phyloP scores from a whole-genome alignment of 352 stramenopile species.

The Pythium folliculosum region DNA sequence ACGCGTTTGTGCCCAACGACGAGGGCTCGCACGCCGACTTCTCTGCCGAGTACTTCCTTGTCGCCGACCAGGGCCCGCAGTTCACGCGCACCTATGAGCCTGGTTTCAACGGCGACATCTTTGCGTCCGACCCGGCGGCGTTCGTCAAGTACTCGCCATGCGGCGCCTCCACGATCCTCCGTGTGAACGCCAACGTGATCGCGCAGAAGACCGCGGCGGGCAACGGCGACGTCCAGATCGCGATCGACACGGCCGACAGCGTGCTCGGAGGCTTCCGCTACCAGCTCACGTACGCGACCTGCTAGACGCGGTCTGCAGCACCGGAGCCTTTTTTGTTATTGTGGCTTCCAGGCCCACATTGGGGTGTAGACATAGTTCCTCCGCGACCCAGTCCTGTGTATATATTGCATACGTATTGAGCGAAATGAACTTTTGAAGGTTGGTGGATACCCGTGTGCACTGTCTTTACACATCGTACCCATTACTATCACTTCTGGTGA shows the following conservation, averaged over 20 bases:
- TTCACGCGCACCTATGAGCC: conserved; percentile 33
- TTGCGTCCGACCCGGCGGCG: conserved; percentile 24
- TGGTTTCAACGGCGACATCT: conserved; percentile 43
- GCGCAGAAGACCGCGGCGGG: conserved; percentile 31
- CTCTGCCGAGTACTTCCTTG: conserved; percentile 56
- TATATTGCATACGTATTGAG: too few species aligned
- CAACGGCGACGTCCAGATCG: conserved; percentile 45
- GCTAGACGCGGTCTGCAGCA: background rate
- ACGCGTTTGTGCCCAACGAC: conserved; percentile 39
- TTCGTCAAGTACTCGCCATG: conserved; percentile 48
- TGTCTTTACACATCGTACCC: too few species aligned
- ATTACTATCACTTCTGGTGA: too few species aligned
- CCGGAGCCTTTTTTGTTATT: too few species aligned
- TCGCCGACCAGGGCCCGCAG: conserved; percentile 38
- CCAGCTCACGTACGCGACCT: conserved; percentile 36
- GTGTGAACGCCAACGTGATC: conserved; percentile 48
- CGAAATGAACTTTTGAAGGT: too few species aligned
- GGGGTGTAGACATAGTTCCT: too few species aligned
- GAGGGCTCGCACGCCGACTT: conserved; percentile 40
- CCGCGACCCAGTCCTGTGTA: too few species aligned
- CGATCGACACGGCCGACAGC: conserved; percentile 52
- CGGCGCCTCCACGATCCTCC: conserved; percentile 49
- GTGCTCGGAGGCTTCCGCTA: conserved; percentile 48
- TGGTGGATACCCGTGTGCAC: too few species aligned
- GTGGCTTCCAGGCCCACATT: too few species aligned